Evolutionary conservation across 345 rosid species (phyloP).

Genomic region (Lumnitzera littorea): DNA sequence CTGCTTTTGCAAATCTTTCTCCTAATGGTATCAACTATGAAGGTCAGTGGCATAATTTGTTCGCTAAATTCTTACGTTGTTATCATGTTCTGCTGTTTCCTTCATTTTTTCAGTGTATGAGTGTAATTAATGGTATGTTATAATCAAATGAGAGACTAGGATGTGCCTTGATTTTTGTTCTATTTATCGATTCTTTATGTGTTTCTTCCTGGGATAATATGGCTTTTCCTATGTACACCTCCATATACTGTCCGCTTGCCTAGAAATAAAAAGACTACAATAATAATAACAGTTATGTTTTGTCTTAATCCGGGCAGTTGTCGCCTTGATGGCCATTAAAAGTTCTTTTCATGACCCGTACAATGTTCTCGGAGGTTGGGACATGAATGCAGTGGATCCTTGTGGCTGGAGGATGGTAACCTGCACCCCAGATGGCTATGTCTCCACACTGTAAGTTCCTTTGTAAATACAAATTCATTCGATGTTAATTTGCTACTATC

Average conservation of each 20-base stretch:
- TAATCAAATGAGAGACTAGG: too few species aligned
- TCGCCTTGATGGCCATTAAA: constrained; percentile 77
- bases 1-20: constrained; percentile 70
- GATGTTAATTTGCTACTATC: not conserved
- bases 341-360: constrained; percentile 65
- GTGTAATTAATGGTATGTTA: too few species aligned
- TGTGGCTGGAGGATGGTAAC: constrained; percentile 98
- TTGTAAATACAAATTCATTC: not conserved
- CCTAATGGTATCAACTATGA: constrained; percentile 83
- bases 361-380: constrained; percentile 90
- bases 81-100: too few species aligned
- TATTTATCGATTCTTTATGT: not conserved
- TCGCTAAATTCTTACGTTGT: too few species aligned
- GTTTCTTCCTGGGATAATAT: not conserved
- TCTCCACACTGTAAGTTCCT: constrained; percentile 72
- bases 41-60: constrained; percentile 34
- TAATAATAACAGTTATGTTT: constrained; percentile 4
- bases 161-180: not conserved
- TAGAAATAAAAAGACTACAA: not conserved
- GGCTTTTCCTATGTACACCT: too few species aligned
- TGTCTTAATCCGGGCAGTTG: constrained; percentile 51
- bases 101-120: too few species aligned
- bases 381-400: constrained; percentile 88
- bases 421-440: constrained; percentile 72
- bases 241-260: too few species aligned